These are phyloP conservation scores for Arabidopsis hybrid DNA, from an alignment of 441 rosid species.

Conservation along the genomic window DNA sequence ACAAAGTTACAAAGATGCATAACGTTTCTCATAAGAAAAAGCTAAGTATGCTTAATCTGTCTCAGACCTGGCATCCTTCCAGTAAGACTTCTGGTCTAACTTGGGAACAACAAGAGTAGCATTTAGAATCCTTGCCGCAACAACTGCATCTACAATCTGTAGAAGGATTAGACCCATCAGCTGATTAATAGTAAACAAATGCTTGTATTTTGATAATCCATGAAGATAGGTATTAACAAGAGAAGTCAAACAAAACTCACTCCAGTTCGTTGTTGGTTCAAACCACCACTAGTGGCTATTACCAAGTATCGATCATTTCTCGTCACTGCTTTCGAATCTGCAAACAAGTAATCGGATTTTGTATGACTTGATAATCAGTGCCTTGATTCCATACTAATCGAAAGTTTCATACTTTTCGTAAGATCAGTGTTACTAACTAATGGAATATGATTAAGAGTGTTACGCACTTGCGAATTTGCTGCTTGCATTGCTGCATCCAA, in stretches of 20 bases:
- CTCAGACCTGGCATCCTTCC: constrained; percentile 93
- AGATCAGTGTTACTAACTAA: not conserved
- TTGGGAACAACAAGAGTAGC: constrained; percentile 97
- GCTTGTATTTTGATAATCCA: not conserved
- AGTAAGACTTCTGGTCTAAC: constrained; percentile 97
- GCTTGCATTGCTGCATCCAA: constrained; percentile 88
- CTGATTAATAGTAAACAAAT: not conserved
- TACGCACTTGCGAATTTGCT: constrained; percentile 67
- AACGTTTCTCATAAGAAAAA: not conserved
- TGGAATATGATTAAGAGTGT: not conserved
- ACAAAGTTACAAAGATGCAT: not conserved
- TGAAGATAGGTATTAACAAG: not conserved
- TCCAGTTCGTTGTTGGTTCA: constrained; percentile 96
- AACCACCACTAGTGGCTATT: constrained; percentile 91
- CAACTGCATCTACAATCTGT: constrained; percentile 97
- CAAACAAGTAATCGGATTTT: constrained; percentile 18
- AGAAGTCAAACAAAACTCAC: constrained; percentile 48
- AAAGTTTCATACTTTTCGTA: not conserved
- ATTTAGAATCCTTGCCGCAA: constrained; percentile 92
- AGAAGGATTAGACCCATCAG: constrained; percentile 29
- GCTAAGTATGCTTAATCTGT: constrained; percentile 11
- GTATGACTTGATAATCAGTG: not conserved
- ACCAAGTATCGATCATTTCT: constrained; percentile 64
- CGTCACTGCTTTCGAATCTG: constrained; percentile 64
- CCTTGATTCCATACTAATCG: not conserved